Conservation (phyloP, 192 early-diverging fungal species). For the Chytriomyces sp. region DNA sequence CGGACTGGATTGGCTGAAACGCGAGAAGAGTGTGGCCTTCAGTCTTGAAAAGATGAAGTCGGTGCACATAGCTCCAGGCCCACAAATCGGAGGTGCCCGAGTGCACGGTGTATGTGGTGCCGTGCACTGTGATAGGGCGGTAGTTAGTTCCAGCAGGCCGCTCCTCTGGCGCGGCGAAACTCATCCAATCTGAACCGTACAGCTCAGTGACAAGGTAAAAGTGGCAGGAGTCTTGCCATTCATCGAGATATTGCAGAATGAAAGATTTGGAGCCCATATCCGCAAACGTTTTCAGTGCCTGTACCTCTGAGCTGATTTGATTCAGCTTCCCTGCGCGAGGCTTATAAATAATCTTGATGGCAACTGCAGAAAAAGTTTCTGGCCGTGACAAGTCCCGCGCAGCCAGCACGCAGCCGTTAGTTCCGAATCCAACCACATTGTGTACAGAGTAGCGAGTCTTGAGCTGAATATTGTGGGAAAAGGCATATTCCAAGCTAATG, state of each 20-base stretch:
- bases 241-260: constrained; percentile 5
- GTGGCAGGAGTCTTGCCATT: constrained; percentile 26
- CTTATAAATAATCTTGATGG: constrained; percentile 36
- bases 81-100: constrained; percentile 23
- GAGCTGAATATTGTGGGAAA: neutral
- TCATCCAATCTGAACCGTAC: constrained; percentile 5
- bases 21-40: neutral
- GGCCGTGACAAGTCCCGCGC: neutral
- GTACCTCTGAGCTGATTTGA: neutral
- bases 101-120: neutral
- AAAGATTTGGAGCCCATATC: neutral
- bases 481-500: neutral
- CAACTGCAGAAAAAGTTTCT: neutral
- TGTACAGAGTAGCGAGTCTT: neutral
- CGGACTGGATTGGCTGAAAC: constrained; percentile 9
- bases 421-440: constrained; percentile 28
- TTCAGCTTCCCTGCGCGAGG: neutral
- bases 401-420: constrained; percentile 32
- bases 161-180: neutral
- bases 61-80: constrained; percentile 13
- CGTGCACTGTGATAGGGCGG: neutral
- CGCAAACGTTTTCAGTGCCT: constrained; percentile 9
- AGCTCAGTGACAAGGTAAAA: constrained; percentile 33
- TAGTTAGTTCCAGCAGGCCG: neutral
- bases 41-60: neutral